A percentile compares a stretch with the other conserved stretches of the same genome.
phyloP scores from a whole-genome alignment of 805 yeast genomes.

The Saccharomycopsis selenospora region DNA sequence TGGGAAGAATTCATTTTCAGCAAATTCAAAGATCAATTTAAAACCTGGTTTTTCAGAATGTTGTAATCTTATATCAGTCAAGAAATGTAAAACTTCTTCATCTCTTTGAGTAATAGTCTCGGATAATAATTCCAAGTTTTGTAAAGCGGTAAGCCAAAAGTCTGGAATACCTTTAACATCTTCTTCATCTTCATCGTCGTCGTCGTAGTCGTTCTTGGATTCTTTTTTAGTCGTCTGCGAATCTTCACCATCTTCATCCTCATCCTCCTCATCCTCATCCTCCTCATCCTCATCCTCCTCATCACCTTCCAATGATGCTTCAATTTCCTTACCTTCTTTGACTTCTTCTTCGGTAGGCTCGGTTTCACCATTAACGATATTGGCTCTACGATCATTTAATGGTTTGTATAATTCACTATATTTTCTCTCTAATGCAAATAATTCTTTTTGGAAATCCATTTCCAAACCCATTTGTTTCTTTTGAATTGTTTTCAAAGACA shows the following conservation, averaged over 20 bases:
- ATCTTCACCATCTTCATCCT: constrained; percentile 16
- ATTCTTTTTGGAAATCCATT: constrained; percentile 84
- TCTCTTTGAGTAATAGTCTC: constrained; percentile 88
- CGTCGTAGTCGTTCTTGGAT: constrained; percentile 36
- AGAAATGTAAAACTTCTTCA: constrained; percentile 65
- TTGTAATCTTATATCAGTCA: constrained; percentile 67
- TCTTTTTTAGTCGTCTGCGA: constrained; percentile 20
- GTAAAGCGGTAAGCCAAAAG: constrained; percentile 95
- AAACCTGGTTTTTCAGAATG: constrained; percentile 85
- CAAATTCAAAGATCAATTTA: constrained; percentile 75
- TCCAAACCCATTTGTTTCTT: constrained; percentile 74
- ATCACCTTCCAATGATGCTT: constrained; percentile 46
- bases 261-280: constrained; percentile 31
- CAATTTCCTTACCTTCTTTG: constrained; percentile 66
- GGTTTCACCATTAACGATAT: constrained; percentile 59
- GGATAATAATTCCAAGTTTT: constrained; percentile 71
- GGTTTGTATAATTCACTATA: constrained; percentile 69
- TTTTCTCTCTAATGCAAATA: constrained; percentile 78
- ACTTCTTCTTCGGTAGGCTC: constrained; percentile 79
- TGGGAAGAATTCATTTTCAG: constrained; percentile 66
- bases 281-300: constrained; percentile 37
- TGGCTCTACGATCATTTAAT: constrained; percentile 62
- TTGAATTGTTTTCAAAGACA: constrained; percentile 78
- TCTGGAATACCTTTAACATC: constrained; percentile 74
- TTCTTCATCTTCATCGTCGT: constrained; percentile 37